Evolutionary conservation across 1,284 basidiomycete genomes (phyloP).

Genomic region (Ceratobasidium sp.): DNA sequence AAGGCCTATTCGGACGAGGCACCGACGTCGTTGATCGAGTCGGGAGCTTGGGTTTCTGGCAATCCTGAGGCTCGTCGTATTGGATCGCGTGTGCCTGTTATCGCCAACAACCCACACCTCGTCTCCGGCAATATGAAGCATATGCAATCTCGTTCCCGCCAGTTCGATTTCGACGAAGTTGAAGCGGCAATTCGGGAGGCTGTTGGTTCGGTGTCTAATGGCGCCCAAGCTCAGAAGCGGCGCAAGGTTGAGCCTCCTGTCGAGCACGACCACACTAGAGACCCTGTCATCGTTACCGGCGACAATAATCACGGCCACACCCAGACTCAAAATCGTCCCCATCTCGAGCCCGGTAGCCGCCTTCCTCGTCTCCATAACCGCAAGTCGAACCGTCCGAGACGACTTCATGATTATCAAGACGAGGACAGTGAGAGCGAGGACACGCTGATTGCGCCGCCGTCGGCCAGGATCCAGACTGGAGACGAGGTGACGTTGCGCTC

Average conservation of each 20-base stretch:
- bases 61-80: too few species aligned
- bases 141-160: too few species aligned
- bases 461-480: neutral
- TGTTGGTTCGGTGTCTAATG: too few species aligned
- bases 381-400: neutral
- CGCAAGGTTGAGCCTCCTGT: too few species aligned
- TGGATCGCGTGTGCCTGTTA: neutral
- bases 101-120: neutral
- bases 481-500: neutral
- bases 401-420: neutral
- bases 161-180: too few species aligned
- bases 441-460: conserved; percentile 14
- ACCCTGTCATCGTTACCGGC: neutral
- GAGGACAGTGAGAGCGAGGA: neutral
- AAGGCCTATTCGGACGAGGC: too few species aligned
- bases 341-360: neutral
- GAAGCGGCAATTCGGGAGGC: too few species aligned
- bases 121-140: too few species aligned
- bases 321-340: neutral
- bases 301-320: neutral
- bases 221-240: too few species aligned
- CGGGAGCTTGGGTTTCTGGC: too few species aligned
- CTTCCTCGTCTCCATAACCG: neutral
- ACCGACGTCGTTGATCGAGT: too few species aligned
- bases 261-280: neutral